A percentile compares a stretch with the other conserved stretches of the same genome.
phyloP scores from a whole-genome alignment of 495 filamentous ascomycete species.

The Xylaria sp. region DNA sequence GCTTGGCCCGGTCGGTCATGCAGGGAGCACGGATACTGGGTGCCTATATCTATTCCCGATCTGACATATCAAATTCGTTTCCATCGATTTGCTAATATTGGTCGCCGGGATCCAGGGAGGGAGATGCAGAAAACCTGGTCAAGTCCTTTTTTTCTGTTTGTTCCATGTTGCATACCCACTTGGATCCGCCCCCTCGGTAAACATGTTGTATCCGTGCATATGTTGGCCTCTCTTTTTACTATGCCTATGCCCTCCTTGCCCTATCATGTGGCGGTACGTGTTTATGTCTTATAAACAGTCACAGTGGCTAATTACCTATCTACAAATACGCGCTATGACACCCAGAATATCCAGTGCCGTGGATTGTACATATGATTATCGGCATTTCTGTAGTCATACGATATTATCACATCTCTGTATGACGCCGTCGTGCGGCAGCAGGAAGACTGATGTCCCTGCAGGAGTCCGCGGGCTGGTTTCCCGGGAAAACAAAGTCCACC shows the following conservation, averaged over 20 bases:
- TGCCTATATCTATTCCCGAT: background rate
- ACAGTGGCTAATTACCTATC: background rate
- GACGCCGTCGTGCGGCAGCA: background rate
- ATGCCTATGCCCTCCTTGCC: background rate
- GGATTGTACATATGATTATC: constrained; percentile 1
- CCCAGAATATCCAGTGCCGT: background rate
- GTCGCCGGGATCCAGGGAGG: background rate
- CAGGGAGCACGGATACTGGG: background rate
- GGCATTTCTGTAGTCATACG: background rate
- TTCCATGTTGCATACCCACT: background rate
- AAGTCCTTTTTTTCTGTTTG: background rate
- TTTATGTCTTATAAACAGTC: background rate
- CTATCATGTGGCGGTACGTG: constrained; percentile 1
- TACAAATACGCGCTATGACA: background rate
- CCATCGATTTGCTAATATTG: constrained; percentile 1
- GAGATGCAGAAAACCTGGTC: background rate
- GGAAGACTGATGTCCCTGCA: background rate
- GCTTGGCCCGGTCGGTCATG: background rate
- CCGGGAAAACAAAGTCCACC: background rate
- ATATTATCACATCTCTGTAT: constrained; percentile 10
- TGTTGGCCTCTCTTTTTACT: background rate
- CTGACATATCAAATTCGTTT: constrained; percentile 5
- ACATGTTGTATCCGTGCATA: background rate
- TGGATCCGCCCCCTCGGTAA: constrained; percentile 7
- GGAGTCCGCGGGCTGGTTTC: background rate